Evolutionary conservation across 495 filamentous ascomycete species (phyloP), one percentile per base, ranked within the genome.

Genomic region (Filosporella fistucella): DNA sequence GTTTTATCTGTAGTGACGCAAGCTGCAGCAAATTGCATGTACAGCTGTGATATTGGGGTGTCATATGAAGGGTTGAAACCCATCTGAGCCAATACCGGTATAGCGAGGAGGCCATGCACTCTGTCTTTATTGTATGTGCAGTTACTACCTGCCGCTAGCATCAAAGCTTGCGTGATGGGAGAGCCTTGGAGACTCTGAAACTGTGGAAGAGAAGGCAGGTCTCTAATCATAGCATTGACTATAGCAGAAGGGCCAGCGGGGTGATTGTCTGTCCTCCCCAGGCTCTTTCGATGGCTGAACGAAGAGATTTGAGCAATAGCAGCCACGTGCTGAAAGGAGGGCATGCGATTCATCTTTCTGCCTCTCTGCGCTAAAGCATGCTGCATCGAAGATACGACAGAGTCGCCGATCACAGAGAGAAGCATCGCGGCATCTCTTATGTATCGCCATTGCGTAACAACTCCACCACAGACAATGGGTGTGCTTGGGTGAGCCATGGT

Each of bases 401-500:
- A 14, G 32, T 35, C 32, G 32, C 13, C 32, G 5, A 35, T 35
- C 32, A 35, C 18, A 17, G 13, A 35, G 13, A n/a, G 32, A 6
- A 35, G 32, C 32, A 35, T 13, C 12, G 32, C 32, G 32, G 13
- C 32, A 35, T 35, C 32, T 13, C 32, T 13, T 13, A 35, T 35
- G 18, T 35, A 35, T 17, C 32, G 32, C 32, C 32, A 35, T 17
- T 35, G 32, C 12, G 32, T 35, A n/a, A n/a, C 32, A 35, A 35
- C n/a, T 13, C 18, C 32, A n/a, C 32, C 32, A 17, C 32, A 35
- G 12, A 35, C 13, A 17, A 35, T 35, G 12, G 32, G 32, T 17
- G 32, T 17, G 32, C 32, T 5, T 13, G n/a, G 32, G 12, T 35
- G 32, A 1, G 40, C 40, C 9, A 57, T 29, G 11, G 58, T 32